Evolutionary conservation across 2,329 filamentous ascomycete genomes (phyloP).

Genomic region (Hypoxylon sp.): DNA sequence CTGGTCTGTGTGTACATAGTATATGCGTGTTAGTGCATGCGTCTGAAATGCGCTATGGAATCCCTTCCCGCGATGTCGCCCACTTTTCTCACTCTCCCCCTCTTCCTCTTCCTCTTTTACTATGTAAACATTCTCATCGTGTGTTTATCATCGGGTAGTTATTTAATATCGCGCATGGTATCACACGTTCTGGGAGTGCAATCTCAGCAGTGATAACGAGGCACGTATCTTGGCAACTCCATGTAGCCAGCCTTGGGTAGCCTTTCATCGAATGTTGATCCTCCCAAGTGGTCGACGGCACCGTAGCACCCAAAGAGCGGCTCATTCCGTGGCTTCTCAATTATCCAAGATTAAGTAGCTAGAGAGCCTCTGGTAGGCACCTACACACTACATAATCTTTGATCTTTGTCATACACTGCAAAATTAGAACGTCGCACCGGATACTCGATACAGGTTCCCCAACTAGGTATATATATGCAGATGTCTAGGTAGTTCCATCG

Average conservation of each 20-base stretch:
- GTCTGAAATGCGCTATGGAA: not conserved
- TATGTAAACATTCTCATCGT: not conserved
- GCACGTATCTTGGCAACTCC: too few relatives aligned
- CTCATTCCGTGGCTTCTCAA: slow-evolving; percentile 3
- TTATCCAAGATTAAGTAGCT: slow-evolving; percentile 20
- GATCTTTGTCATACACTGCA: slow-evolving; percentile 12
- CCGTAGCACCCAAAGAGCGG: slow-evolving; percentile 11
- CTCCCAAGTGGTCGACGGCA: slow-evolving; percentile 11
- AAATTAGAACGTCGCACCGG: slow-evolving; percentile 24
- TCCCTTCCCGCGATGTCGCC: not conserved
- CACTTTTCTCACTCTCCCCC: not conserved
- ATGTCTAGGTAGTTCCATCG: slow-evolving; percentile 9
- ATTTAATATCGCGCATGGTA: slow-evolving; percentile 5
- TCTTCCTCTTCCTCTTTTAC: not conserved
- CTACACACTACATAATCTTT: too few relatives aligned
- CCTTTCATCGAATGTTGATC: slow-evolving; percentile 12
- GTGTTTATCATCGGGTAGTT: slow-evolving; percentile 4
- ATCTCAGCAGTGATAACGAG: too few relatives aligned
- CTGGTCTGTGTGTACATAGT: too few relatives aligned
- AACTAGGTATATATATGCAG: too few relatives aligned
- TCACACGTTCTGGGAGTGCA: too few relatives aligned
- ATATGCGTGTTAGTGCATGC: too few relatives aligned
- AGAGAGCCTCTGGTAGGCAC: not conserved
- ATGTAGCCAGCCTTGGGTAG: slow-evolving; percentile 10
- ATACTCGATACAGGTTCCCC: slow-evolving; percentile 12